These are phyloP conservation scores for Russula sp. DNA, from an alignment of 768 basidiomycete genomes.

Conservation along the genomic window DNA sequence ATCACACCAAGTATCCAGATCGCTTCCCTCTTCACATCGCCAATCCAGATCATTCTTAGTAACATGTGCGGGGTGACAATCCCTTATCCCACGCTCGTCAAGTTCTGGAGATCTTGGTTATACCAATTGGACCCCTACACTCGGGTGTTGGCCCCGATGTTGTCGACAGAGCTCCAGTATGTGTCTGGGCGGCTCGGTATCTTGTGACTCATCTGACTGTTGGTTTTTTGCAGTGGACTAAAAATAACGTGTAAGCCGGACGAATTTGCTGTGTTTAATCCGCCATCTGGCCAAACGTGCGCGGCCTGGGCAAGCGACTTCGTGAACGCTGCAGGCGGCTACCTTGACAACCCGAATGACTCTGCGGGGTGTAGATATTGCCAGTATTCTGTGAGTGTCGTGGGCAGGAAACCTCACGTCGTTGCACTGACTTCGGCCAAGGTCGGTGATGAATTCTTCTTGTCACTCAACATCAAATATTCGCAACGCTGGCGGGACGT, in stretches of 20 bases:
- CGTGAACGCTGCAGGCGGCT: constrained; percentile 57
- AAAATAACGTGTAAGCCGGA: constrained; percentile 54
- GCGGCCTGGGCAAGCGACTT: constrained; percentile 63
- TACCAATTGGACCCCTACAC: constrained; percentile 72
- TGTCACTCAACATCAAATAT: constrained; percentile 60
- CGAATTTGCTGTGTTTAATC: constrained; percentile 68
- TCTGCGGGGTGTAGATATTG: constrained; percentile 67
- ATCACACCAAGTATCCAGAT: constrained; percentile 64
- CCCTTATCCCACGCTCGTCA: constrained; percentile 56
- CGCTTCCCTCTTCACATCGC: constrained; percentile 76
- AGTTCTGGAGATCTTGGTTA: constrained; percentile 76
- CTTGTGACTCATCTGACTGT: neutral
- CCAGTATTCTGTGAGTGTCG: constrained; percentile 41
- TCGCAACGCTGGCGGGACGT: constrained; percentile 61
- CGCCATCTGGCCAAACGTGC: constrained; percentile 73
- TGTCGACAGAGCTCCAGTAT: constrained; percentile 72
- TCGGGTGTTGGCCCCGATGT: constrained; percentile 65
- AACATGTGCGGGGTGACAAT: constrained; percentile 82
- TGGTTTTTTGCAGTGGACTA: constrained; percentile 45
- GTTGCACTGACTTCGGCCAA: constrained; percentile 22
- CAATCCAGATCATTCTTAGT: constrained; percentile 55
- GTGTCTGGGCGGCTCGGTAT: neutral
- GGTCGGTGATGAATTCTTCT: constrained; percentile 65
- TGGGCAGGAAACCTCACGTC: neutral
- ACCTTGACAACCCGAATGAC: constrained; percentile 61